Percentiles rank a stretch among this genome's conserved stretches.
These are phyloP conservation scores for Nigrograna mackinnonii DNA, from an alignment of 2,329 filamentous ascomycete genomes.

Conservation along the genomic window DNA sequence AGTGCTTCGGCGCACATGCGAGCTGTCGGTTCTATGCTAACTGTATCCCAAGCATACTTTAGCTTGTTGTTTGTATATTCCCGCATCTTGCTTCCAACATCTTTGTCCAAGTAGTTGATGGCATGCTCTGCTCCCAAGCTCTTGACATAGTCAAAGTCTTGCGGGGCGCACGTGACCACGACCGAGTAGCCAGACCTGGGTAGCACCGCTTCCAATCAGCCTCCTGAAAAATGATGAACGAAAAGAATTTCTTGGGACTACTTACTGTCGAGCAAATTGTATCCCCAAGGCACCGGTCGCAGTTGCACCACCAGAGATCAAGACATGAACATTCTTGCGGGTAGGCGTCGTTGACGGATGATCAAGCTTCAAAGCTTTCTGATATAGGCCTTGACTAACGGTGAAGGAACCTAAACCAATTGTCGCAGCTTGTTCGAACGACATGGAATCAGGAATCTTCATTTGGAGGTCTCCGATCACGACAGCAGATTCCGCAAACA, in stretches of 20 bases:
- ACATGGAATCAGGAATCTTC: neutral
- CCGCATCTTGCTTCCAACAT: constrained; percentile 6
- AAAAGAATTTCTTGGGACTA: no score
- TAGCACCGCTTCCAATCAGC: no score
- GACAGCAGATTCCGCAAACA: neutral
- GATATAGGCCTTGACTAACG: neutral
- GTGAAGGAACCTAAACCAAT: neutral
- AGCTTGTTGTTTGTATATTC: no score
- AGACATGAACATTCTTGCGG: constrained; percentile 42
- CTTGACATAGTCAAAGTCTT: constrained; percentile 13
- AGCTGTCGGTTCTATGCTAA: no score
- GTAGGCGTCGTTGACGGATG: no score
- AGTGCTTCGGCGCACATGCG: no score
- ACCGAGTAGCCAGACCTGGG: constrained; percentile 7
- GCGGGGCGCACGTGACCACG: constrained; percentile 11
- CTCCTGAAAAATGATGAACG: no score
- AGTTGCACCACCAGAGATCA: constrained; percentile 57
- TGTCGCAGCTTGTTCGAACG: neutral
- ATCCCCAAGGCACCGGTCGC: constrained; percentile 56
- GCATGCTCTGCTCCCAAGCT: constrained; percentile 12
- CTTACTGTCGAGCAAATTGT: constrained; percentile 50
- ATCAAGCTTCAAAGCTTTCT: constrained; percentile 21
- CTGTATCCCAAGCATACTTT: no score
- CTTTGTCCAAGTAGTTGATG: constrained; percentile 42
- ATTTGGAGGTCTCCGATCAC: neutral